phyloP scores from a whole-genome alignment of 2,329 filamentous ascomycete species.

The Cercospora sojina region DNA sequence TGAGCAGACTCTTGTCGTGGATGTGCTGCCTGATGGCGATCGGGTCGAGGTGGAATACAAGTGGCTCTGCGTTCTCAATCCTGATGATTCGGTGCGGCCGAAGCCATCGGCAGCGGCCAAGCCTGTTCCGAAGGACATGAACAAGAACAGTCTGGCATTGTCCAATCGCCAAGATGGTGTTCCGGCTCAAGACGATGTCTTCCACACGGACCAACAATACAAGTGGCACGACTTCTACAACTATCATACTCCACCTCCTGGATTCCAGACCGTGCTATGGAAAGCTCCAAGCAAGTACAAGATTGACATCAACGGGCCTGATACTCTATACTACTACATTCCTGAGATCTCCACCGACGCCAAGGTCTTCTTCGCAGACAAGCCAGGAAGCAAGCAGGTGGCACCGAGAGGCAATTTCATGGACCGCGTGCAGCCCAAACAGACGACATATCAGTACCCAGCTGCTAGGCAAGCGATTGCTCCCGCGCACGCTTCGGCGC shows the following conservation, averaged over 20 bases:
- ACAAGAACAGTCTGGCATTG: conserved; percentile 48
- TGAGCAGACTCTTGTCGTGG: conserved; percentile 74
- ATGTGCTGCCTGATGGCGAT: conserved; percentile 78
- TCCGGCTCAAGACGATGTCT: conserved; percentile 48
- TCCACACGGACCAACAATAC: conserved; percentile 47
- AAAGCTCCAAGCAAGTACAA: conserved; percentile 56
- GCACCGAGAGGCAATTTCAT: conserved; percentile 71
- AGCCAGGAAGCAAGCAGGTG: conserved; percentile 61
- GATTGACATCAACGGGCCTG: conserved; percentile 68
- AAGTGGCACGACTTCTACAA: conserved; percentile 70
- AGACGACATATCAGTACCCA: conserved; percentile 27
- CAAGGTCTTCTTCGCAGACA: conserved; percentile 85
- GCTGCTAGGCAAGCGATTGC: conserved; percentile 28
- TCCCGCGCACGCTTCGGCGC: conserved; percentile 24
- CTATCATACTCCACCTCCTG: conserved; percentile 41
- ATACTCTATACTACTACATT: conserved; percentile 86
- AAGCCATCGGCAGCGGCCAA: conserved; percentile 72
- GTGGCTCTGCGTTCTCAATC: conserved; percentile 72
- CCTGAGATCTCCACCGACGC: conserved; percentile 84
- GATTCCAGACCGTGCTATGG: conserved; percentile 44
- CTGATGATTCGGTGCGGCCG: conserved; percentile 67
- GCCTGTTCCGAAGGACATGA: conserved; percentile 60
- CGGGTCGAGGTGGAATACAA: conserved; percentile 80
- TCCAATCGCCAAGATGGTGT: conserved; percentile 52
- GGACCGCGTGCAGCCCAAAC: conserved; percentile 58